A percentile compares a stretch with the other conserved stretches of the same genome.
Evolutionary conservation across 148 eudicot genomes (phyloP).

Genomic region (Silene latifolia): DNA sequence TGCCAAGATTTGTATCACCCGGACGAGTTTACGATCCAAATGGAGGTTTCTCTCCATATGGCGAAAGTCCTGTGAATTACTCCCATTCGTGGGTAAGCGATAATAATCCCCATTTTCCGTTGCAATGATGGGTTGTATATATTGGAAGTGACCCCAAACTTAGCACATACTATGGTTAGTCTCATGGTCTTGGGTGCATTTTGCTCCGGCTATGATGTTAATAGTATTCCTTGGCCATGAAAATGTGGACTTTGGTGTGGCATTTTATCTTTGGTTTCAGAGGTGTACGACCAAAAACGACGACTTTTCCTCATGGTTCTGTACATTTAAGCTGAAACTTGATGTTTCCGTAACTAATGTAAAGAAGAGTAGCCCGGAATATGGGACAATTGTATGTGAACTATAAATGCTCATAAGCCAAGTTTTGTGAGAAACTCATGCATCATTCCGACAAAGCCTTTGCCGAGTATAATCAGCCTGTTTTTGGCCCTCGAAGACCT

Average conservation of each 20-base stretch:
- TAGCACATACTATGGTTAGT: neutral
- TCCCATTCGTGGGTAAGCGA: slow-evolving; percentile 31
- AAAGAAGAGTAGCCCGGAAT: slow-evolving; percentile 18
- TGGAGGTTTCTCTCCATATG: slow-evolving; percentile 19
- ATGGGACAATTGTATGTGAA: slow-evolving; percentile 18
- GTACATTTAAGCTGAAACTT: slow-evolving; percentile 24
- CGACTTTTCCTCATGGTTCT: slow-evolving; percentile 20
- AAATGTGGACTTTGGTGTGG: slow-evolving; percentile 23
- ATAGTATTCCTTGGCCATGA: slow-evolving; percentile 25
- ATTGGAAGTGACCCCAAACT: neutral
- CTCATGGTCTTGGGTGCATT: slow-evolving; percentile 8
- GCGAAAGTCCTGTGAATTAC: slow-evolving; percentile 13
- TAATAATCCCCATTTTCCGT: slow-evolving; percentile 26
- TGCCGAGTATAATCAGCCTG: neutral
- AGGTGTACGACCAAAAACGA: slow-evolving; percentile 25
- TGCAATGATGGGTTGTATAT: slow-evolving; percentile 14
- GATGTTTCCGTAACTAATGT: slow-evolving; percentile 16
- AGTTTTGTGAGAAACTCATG: neutral
- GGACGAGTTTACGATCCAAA: slow-evolving; percentile 24
- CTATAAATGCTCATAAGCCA: slow-evolving; percentile 5
- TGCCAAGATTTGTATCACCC: slow-evolving; percentile 26
- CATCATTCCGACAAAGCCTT: neutral
- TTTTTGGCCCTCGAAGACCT: neutral
- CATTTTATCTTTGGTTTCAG: slow-evolving; percentile 17
- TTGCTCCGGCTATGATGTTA: slow-evolving; percentile 23